Evolutionary conservation across 2,329 filamentous ascomycete species (phyloP), one percentile per base, ranked within the genome.

Genomic region (Bipolaris zeicola): DNA sequence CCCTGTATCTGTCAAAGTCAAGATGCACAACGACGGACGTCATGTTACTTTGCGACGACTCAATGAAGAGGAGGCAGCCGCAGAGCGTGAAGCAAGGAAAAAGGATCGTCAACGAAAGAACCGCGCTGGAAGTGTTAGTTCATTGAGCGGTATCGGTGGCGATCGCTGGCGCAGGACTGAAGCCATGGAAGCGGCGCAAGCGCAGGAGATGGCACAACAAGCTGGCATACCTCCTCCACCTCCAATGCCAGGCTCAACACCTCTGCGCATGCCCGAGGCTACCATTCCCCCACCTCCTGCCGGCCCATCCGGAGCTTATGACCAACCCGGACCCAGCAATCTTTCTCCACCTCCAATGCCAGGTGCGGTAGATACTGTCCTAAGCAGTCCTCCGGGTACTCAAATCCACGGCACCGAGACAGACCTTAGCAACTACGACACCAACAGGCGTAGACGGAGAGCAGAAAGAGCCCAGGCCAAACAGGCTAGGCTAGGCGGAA

Each of bases 1-100:
- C n/a, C 84, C 85, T 2, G 84, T 87, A 44, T 86, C 83, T 28
- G 81, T 89, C 52, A 87, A 87, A 70, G 81, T 88, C 39, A 86
- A 87, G 67, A 85, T 87, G 81, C 85, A 87, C 71, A 82, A 83
- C 55, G 85, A 88, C 61, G 85, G 85, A 22, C 80, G 85, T 6
- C 83, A 86, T 65, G 85, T 89, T 34, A 89, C 86, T 2, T 78
- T 89, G 6, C 80, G 85, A 26, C 78, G 85, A 11, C 75, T 89
- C 24, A 85, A 84, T 10, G 83, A 86, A 64, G 82, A 86, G 73
- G 86, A 88, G 77, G 85, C 85, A 13, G 83, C 83, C 8, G 84
- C 84, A 6, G 83, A 84, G 60, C 82, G 85, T 26, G 82, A 85
- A 63, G 81, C 82, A 7, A 77, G 82, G 58, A 78, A 81, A 45